Evolutionary conservation across 805 yeast genomes (phyloP).

Genomic region (Naumovozyma dairenensis): DNA sequence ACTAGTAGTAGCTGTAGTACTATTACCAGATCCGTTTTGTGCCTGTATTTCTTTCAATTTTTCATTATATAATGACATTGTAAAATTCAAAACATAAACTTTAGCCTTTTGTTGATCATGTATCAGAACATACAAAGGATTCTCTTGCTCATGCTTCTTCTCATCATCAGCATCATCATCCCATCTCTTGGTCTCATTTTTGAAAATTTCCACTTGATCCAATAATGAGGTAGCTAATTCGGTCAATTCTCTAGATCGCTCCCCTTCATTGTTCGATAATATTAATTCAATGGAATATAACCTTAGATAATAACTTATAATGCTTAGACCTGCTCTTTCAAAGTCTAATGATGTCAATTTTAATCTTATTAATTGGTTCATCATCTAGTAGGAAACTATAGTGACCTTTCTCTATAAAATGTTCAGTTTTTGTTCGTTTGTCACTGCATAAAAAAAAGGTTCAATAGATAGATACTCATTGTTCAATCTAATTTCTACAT

Average conservation of each 20-base stretch:
- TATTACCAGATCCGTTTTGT: too few relatives aligned
- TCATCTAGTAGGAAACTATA: too few relatives aligned
- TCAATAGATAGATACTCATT: too few relatives aligned
- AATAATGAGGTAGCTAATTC: constrained; percentile 49
- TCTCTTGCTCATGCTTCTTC: constrained; percentile 22
- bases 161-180: constrained; percentile 10
- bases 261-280: constrained; percentile 43
- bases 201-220: constrained; percentile 59
- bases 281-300: constrained; percentile 68
- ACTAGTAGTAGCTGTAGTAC: too few relatives aligned
- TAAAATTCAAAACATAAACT: constrained; percentile 47
- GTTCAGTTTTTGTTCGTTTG: too few relatives aligned
- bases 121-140: constrained; percentile 34
- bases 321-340: constrained; percentile 16
- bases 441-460: too few relatives aligned
- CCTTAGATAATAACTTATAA: constrained; percentile 28
- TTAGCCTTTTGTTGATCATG: constrained; percentile 50
- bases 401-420: too few relatives aligned
- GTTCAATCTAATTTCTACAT: too few relatives aligned
- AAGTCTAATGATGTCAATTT: constrained; percentile 18
- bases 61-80: constrained; percentile 46
- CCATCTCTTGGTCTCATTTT: constrained; percentile 23
- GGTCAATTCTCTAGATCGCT: constrained; percentile 48
- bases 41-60: constrained; percentile 32
- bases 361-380: constrained; percentile 4